These are phyloP conservation scores for Claviceps cyperi DNA, from an alignment of 2,329 filamentous ascomycete species.

Conservation along the genomic window DNA sequence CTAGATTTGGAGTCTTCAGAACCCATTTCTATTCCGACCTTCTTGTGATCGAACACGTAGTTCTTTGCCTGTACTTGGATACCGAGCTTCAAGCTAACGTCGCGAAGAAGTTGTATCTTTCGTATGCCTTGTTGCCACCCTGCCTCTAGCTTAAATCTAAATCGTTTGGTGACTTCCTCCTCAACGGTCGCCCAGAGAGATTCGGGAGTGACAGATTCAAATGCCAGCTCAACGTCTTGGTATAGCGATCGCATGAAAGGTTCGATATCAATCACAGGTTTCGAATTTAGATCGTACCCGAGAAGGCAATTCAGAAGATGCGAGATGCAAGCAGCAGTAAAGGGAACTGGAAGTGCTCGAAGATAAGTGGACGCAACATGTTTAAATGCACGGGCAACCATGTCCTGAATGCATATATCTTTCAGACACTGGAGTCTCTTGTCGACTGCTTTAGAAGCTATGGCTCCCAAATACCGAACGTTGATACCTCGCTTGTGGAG, in stretches of 20 bases:
- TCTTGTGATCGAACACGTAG: slow-evolving; percentile 21
- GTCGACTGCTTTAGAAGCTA: slow-evolving; percentile 57
- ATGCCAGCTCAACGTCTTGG: slow-evolving; percentile 66
- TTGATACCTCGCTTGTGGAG: slow-evolving; percentile 97
- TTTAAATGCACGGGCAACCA: slow-evolving; percentile 93
- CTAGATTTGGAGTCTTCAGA: slow-evolving; percentile 18
- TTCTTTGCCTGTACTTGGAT: slow-evolving; percentile 69
- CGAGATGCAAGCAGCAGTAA: slow-evolving; percentile 65
- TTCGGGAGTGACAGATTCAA: slow-evolving; percentile 64
- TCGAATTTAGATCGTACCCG: slow-evolving; percentile 59
- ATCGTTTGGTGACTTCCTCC: slow-evolving; percentile 57
- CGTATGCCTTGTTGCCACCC: slow-evolving; percentile 55
- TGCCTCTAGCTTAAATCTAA: slow-evolving; percentile 56
- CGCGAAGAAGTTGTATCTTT: slow-evolving; percentile 73
- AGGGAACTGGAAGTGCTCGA: slow-evolving; percentile 61
- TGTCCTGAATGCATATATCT: slow-evolving; percentile 72
- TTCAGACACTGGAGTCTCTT: slow-evolving; percentile 63
- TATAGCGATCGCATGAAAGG: slow-evolving; percentile 61
- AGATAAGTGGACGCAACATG: slow-evolving; percentile 72
- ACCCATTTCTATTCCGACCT: slow-evolving; percentile 17
- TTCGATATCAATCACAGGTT: slow-evolving; percentile 67
- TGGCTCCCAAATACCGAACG: slow-evolving; percentile 80
- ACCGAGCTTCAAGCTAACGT: slow-evolving; percentile 77
- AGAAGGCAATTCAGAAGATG: slow-evolving; percentile 92
- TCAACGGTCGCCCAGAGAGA: slow-evolving; percentile 55